Percentiles rank a stretch among this genome's conserved stretches.
Conservation (phyloP, 1,284 basidiomycete genomes). For the Agroathelia rolfsii region DNA sequence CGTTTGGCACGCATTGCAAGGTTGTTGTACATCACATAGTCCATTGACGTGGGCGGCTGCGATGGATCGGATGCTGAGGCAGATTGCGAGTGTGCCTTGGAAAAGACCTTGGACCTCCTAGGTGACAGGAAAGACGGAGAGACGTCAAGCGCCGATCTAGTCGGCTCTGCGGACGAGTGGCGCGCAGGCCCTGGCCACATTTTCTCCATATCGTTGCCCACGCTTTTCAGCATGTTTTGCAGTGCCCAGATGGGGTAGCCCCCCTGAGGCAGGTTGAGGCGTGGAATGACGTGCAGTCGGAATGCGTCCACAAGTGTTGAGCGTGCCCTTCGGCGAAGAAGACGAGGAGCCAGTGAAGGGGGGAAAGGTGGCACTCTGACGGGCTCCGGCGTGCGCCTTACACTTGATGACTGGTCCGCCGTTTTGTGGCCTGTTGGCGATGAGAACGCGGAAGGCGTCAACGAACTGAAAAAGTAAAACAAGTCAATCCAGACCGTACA, state of each 20-base stretch:
- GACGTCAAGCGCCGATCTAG: slow-evolving; percentile 8
- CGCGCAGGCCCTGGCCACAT: too few relatives aligned
- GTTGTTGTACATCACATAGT: too few relatives aligned
- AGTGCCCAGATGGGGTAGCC: slow-evolving; percentile 1
- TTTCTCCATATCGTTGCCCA: too few relatives aligned
- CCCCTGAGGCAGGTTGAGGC: slow-evolving; percentile 22
- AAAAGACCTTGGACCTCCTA: too few relatives aligned
- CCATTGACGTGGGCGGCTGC: too few relatives aligned
- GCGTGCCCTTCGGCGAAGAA: slow-evolving; percentile 59
- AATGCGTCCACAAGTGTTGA: slow-evolving; percentile 70
- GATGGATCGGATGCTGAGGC: too few relatives aligned
- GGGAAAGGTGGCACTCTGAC: slow-evolving; percentile 14
- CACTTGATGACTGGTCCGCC: background rate
- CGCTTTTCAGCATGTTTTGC: background rate
- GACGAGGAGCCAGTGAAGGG: slow-evolving; percentile 22
- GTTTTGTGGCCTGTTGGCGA: slow-evolving; percentile 5
- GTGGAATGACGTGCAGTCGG: slow-evolving; percentile 52
- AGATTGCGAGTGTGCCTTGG: too few relatives aligned
- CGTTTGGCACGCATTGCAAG: too few relatives aligned
- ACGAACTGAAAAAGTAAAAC: slow-evolving; percentile 20
- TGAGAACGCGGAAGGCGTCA: slow-evolving; percentile 22
- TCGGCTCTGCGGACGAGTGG: slow-evolving; percentile 10
- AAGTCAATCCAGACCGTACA: slow-evolving; percentile 7
- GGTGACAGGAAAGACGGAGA: too few relatives aligned
- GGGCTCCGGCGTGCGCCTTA: slow-evolving; percentile 1